Evolutionary conservation across 1,139 yeast genomes (phyloP).

Genomic region (Spencermartinsiella ligniputridi): DNA sequence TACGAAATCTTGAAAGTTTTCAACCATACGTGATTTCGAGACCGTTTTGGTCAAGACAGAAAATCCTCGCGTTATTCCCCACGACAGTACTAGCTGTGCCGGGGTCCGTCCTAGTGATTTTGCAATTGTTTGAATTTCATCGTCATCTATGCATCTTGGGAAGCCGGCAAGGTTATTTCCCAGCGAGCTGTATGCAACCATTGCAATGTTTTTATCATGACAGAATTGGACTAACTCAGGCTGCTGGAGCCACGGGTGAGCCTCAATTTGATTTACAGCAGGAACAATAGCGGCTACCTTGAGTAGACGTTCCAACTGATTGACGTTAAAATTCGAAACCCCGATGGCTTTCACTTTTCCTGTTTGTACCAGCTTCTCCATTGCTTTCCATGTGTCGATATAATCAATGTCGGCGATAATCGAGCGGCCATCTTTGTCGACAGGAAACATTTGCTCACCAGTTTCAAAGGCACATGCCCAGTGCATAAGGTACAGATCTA

Average conservation of each 20-base stretch:
- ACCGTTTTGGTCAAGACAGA: constrained; percentile 72
- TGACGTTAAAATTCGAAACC: constrained; percentile 75
- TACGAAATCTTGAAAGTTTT: constrained; percentile 43
- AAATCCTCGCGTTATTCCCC: constrained; percentile 40
- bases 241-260: constrained; percentile 85
- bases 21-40: constrained; percentile 45
- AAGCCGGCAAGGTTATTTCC: constrained; percentile 19
- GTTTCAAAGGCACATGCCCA: constrained; percentile 64
- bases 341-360: constrained; percentile 74
- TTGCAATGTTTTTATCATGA: constrained; percentile 54
- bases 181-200: constrained; percentile 81
- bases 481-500: constrained; percentile 63
- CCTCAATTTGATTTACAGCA: constrained; percentile 79
- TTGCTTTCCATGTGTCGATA: constrained; percentile 59
- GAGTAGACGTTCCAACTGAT: constrained; percentile 63
- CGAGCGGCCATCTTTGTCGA: constrained; percentile 41
- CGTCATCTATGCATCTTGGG: constrained; percentile 12
- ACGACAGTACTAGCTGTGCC: constrained; percentile 43
- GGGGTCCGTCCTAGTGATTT: constrained; percentile 30
- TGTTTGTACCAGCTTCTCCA: constrained; percentile 52
- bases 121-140: constrained; percentile 4
- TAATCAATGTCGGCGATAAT: constrained; percentile 27
- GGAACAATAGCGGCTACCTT: constrained; percentile 70
- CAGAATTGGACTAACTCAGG: constrained; percentile 59
- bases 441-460: constrained; percentile 55